These are phyloP conservation scores for Angomonas deanei DNA, from an alignment of 208 protist genomes.

Conservation along the genomic window DNA sequence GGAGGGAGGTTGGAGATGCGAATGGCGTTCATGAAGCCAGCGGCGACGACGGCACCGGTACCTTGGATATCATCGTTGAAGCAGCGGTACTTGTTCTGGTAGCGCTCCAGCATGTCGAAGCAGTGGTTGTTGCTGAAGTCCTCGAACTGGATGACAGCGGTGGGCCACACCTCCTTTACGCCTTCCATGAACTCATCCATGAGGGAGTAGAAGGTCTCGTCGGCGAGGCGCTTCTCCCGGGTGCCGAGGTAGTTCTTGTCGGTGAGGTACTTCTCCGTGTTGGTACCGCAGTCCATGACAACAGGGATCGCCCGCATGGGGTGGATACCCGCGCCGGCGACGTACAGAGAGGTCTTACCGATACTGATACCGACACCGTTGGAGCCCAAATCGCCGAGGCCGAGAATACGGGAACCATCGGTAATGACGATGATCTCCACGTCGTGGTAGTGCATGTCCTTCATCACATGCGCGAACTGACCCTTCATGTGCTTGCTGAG, in stretches of 20 bases:
- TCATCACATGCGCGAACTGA: slow-evolving; percentile 71
- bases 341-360: slow-evolving; percentile 92
- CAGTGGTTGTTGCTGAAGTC: slow-evolving; percentile 95
- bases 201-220: slow-evolving; percentile 81
- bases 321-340: slow-evolving; percentile 85
- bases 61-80: slow-evolving; percentile 99
- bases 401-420: slow-evolving; percentile 95
- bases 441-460: slow-evolving; percentile 58
- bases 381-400: slow-evolving; percentile 90
- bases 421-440: slow-evolving; percentile 95
- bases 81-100: slow-evolving; percentile 87
- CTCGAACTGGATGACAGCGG: slow-evolving; percentile 92
- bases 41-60: slow-evolving; percentile 92
- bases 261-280: slow-evolving; percentile 74
- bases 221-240: slow-evolving; percentile 51
- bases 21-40: slow-evolving; percentile 89
- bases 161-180: slow-evolving; percentile 76
- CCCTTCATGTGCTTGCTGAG: slow-evolving; percentile 77
- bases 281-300: slow-evolving; percentile 89
- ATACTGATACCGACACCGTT: slow-evolving; percentile 96
- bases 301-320: slow-evolving; percentile 84
- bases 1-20: slow-evolving; percentile 40
- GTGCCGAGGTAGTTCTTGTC: slow-evolving; percentile 86
- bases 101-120: slow-evolving; percentile 92
- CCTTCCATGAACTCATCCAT: slow-evolving; percentile 92